phyloP scores from a whole-genome alignment of 2,329 filamentous ascomycete genomes.

The Xylariaceae sp. region DNA sequence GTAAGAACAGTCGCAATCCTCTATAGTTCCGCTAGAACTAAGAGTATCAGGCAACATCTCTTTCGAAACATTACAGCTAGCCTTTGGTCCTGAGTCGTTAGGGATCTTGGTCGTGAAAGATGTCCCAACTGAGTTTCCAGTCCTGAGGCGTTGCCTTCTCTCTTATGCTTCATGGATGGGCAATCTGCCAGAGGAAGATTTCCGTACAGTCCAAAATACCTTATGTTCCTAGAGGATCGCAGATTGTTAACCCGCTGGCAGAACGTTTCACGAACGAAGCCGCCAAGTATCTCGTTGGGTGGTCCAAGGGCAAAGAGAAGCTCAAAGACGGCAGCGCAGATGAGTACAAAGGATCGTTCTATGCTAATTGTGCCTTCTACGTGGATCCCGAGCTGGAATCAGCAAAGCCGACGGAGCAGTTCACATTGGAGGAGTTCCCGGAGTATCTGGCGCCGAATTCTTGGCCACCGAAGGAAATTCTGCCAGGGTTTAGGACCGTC shows the following conservation, averaged over 20 bases:
- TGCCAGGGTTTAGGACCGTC: conserved; percentile 69
- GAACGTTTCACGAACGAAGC: conserved; percentile 53
- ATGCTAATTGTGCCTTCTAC: conserved; percentile 77
- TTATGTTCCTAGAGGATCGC: background rate
- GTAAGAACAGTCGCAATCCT: conserved; percentile 35
- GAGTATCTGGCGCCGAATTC: conserved; percentile 89
- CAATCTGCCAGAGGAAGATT: conserved; percentile 64
- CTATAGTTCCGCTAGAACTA: background rate
- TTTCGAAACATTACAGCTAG: conserved; percentile 63
- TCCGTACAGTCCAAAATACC: conserved; percentile 49
- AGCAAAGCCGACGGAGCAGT: conserved; percentile 53
- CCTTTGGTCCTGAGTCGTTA: conserved; percentile 84
- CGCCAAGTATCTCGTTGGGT: conserved; percentile 63
- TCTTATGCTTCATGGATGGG: conserved; percentile 88
- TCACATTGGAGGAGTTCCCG: conserved; percentile 60
- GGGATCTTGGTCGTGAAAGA: conserved; percentile 93
- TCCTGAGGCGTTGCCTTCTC: conserved; percentile 67
- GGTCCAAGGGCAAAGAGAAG: conserved; percentile 78
- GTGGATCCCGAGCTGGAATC: conserved; percentile 57
- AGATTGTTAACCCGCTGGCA: conserved; percentile 10
- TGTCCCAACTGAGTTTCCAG: conserved; percentile 64
- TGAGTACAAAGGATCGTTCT: conserved; percentile 77
- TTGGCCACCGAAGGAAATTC: conserved; percentile 65
- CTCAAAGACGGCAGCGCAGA: conserved; percentile 73
- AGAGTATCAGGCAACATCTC: conserved; percentile 53